Evolutionary conservation across 345 rosid genomes (phyloP).

Genomic region (Rubroshorea leprosula): DNA sequence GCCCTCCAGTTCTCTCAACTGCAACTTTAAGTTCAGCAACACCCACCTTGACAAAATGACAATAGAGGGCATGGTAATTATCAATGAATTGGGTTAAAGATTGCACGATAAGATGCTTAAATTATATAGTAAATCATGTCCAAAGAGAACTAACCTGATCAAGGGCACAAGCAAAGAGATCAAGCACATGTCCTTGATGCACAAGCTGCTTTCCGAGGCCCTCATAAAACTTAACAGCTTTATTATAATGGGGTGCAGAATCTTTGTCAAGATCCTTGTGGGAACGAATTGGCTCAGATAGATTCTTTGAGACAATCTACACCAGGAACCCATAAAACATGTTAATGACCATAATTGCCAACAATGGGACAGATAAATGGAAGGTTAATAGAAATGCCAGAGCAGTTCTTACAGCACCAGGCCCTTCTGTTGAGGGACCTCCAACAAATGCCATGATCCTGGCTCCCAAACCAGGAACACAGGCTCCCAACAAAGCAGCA

Average conservation of each 20-base stretch:
- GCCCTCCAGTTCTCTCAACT: slow-evolving; percentile 90
- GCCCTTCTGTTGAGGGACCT: slow-evolving; percentile 91
- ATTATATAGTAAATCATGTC: neutral
- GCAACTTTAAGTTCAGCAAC: slow-evolving; percentile 93
- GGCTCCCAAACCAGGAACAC: slow-evolving; percentile 95
- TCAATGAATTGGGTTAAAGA: neutral
- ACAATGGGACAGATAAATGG: slow-evolving; percentile 3
- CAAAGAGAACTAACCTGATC: slow-evolving; percentile 37
- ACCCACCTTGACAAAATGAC: slow-evolving; percentile 52
- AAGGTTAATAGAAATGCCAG: neutral
- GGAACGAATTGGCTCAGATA: slow-evolving; percentile 90
- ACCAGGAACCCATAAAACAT: slow-evolving; percentile 4
- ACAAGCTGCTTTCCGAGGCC: slow-evolving; percentile 84
- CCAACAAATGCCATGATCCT: slow-evolving; percentile 90
- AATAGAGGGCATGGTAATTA: neutral
- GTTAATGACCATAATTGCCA: neutral
- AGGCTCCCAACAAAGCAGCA: slow-evolving; percentile 79
- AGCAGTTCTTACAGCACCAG: slow-evolving; percentile 62
- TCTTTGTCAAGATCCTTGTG: slow-evolving; percentile 93
- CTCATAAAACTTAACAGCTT: slow-evolving; percentile 78
- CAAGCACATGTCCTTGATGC: slow-evolving; percentile 96
- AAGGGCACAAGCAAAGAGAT: slow-evolving; percentile 90
- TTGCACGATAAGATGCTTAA: neutral
- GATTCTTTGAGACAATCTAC: slow-evolving; percentile 78
- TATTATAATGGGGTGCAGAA: slow-evolving; percentile 66